Evolutionary conservation across 2,329 filamentous ascomycete species (phyloP).

Genomic region (Polytolypa hystricis): DNA sequence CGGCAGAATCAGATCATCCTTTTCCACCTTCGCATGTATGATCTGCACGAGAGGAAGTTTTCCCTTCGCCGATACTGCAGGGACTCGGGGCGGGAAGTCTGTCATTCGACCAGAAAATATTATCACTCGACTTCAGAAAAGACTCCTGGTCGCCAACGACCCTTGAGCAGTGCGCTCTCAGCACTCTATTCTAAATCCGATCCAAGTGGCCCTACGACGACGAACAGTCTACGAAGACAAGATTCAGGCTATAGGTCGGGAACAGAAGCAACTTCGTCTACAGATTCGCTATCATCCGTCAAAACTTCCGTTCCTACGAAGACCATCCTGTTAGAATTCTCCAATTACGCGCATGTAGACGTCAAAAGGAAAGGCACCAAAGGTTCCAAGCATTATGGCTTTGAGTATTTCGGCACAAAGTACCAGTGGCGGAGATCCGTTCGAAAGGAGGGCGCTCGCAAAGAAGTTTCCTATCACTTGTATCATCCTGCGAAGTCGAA

Average conservation of each 20-base stretch:
- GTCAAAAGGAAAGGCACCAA: slow-evolving; percentile 58
- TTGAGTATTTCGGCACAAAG: slow-evolving; percentile 81
- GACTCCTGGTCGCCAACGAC: slow-evolving; percentile 44
- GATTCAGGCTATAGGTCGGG: slow-evolving; percentile 48
- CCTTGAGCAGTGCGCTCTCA: slow-evolving; percentile 49
- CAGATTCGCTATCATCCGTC: neutral
- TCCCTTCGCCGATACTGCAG: slow-evolving; percentile 85
- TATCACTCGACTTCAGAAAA: slow-evolving; percentile 42
- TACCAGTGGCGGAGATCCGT: slow-evolving; percentile 74
- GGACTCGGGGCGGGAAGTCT: slow-evolving; percentile 86
- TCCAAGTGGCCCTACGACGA: slow-evolving; percentile 30
- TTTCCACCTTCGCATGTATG: slow-evolving; percentile 92
- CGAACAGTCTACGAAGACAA: slow-evolving; percentile 39
- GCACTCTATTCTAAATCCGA: slow-evolving; percentile 47
- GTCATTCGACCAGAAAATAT: slow-evolving; percentile 66
- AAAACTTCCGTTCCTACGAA: slow-evolving; percentile 49
- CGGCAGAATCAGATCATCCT: slow-evolving; percentile 58
- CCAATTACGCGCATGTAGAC: slow-evolving; percentile 90
- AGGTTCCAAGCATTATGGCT: slow-evolving; percentile 68
- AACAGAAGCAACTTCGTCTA: slow-evolving; percentile 18
- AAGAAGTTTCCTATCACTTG: slow-evolving; percentile 67
- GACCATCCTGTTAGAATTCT: slow-evolving; percentile 82
- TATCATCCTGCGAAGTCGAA: slow-evolving; percentile 53
- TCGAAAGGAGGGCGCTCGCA: slow-evolving; percentile 53
- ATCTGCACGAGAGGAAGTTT: slow-evolving; percentile 75